phyloP scores from a whole-genome alignment of 257 asterid species.

The Craterostigma plantagineum region DNA sequence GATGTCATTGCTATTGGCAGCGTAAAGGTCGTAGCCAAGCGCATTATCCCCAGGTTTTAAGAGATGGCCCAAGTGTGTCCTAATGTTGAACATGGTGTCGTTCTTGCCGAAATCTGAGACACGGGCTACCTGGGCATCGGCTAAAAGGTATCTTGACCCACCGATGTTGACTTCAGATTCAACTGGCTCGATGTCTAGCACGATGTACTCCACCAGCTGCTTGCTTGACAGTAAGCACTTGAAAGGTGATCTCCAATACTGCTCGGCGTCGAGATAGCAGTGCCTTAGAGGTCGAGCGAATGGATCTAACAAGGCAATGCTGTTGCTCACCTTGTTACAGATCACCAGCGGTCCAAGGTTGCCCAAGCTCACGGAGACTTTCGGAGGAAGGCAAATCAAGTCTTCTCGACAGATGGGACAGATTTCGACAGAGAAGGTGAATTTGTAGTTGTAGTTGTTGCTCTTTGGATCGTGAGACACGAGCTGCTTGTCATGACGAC shows the following conservation, averaged over 20 bases:
- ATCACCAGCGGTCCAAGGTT: conserved; percentile 33
- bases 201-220: conserved; percentile 36
- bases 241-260: conserved; percentile 30
- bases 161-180: conserved; percentile 21
- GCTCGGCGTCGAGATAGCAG: conserved; percentile 27
- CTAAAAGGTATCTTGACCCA: conserved; percentile 19
- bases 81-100: conserved; percentile 19
- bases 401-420: conserved; percentile 39
- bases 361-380: conserved; percentile 23
- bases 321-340: conserved; percentile 29
- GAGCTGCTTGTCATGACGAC: conserved; percentile 24
- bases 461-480: conserved; percentile 39
- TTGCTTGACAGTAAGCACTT: conserved; percentile 28
- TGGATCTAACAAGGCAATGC: conserved; percentile 28
- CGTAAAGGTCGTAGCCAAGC: conserved; percentile 36
- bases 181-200: conserved; percentile 23
- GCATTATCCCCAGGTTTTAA: conserved; percentile 37
- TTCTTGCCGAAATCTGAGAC: conserved; percentile 35
- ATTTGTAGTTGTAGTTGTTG: conserved; percentile 23
- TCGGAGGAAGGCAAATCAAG: conserved; percentile 35
- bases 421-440: conserved; percentile 34
- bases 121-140: conserved; percentile 39
- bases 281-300: conserved; percentile 20
- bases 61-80: conserved; percentile 41
- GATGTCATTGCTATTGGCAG: conserved; percentile 24